Base-by-base conservation (phyloP, 2,329 filamentous ascomycete species). In the Aspergillus sp. region DNA sequence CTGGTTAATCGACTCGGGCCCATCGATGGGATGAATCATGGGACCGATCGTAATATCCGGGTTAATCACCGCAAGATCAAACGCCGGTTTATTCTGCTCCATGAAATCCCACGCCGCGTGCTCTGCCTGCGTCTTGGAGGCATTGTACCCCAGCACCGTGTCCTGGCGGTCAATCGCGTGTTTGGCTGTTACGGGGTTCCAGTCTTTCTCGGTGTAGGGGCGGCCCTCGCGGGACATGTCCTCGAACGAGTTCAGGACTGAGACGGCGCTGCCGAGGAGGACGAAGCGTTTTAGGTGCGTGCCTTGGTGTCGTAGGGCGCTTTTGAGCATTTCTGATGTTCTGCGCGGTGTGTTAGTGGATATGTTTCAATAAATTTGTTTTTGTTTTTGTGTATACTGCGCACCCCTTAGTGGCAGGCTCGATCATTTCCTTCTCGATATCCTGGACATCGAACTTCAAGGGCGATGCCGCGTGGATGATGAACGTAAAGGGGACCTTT, bases 361-460 rank as follows among this genome's bases (percentile, higher is more conserved):
- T 4, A 31, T 31, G 27, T 27, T 27, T 8, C 11, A 21, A 21
- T 3, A 1, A 21, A 21, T 31, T 31, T 24, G 17, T 6, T 24
- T 2, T 31, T 31, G 8, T 3, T 31, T 31, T 31, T 31, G 27
- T 23, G 12, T 19, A 15, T 14, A 3, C 7, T 1, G 61, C 83
- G 56, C 24, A 65, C 63, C 63, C 62, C 43, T 27, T 55, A 3
- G 86, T 74, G 4, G 84, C 84, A 1, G 84, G 84, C 64, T 85
- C 80, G 56, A 87, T 72, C 31, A 87, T 77, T 57, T 86, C 84
- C 40, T 61, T 65, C 24, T 59, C 55, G 24, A 63, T 66, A 60
- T 65, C 66, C 39, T 50, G 35, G 21, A 61, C 56, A 7, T 80
- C 78, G 72, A 79, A 84, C 65, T 84, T 82, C 69, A 86, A 82